These are phyloP conservation scores for Lipomyces starkeyi DNA, from an alignment of 805 yeast species.

Conservation along the genomic window DNA sequence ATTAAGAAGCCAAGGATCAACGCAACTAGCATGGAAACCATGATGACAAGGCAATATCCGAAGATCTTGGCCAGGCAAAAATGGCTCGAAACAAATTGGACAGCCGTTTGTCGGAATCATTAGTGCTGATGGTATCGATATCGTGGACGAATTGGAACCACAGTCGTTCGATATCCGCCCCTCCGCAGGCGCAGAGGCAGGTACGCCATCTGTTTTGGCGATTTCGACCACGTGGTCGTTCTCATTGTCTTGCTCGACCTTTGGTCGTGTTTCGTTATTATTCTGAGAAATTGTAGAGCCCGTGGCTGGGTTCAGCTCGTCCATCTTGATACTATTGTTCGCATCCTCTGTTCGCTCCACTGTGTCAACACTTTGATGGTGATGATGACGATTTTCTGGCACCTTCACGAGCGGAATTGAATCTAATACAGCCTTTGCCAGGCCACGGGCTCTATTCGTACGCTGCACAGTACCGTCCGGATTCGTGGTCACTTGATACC, in stretches of 20 bases:
- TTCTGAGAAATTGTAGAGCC: neutral
- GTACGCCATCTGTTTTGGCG: neutral
- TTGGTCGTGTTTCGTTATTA: neutral
- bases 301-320: conserved; percentile 2
- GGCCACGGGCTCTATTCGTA: conserved; percentile 43
- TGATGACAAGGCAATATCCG: conserved; percentile 83
- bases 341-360: neutral
- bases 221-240: neutral
- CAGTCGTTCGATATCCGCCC: neutral
- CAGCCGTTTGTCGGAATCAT: conserved; percentile 53
- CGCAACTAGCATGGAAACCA: conserved; percentile 78
- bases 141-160: conserved; percentile 5
- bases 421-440: conserved; percentile 48
- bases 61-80: conserved; percentile 62
- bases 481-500: conserved; percentile 39
- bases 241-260: conserved; percentile 1
- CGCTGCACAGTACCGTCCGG: conserved; percentile 35
- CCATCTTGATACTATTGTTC: conserved; percentile 12
- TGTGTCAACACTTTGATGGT: neutral
- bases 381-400: conserved; percentile 16
- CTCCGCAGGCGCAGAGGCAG: neutral
- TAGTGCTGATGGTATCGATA: conserved; percentile 9
- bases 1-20: conserved; percentile 81
- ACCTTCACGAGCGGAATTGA: conserved; percentile 46
- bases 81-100: conserved; percentile 77